A percentile compares a stretch with the other conserved stretches of the same genome.
Evolutionary conservation across 495 filamentous ascomycete genomes (phyloP).

Genomic region (Podospora fimiseda): DNA sequence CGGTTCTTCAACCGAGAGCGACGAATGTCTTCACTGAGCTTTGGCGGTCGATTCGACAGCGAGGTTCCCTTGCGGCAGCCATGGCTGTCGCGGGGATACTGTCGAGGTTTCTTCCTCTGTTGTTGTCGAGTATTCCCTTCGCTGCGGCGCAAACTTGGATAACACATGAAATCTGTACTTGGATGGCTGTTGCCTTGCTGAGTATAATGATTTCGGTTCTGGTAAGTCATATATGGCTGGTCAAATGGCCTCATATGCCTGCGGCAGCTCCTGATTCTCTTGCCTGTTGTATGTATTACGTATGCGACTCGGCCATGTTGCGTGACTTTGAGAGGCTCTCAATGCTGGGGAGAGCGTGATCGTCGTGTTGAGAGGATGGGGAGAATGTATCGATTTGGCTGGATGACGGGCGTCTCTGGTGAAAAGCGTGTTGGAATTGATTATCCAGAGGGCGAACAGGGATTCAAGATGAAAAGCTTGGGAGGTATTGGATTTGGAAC

Average conservation of each 20-base stretch:
- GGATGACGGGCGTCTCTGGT: conserved; percentile 11
- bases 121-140: conserved; percentile 35
- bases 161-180: conserved; percentile 27
- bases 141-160: conserved; percentile 28
- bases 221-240: conserved; percentile 20
- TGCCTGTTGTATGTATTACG: conserved; percentile 28
- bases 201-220: conserved; percentile 31
- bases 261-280: conserved; percentile 24
- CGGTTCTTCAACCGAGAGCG: conserved; percentile 29
- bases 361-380: conserved; percentile 5
- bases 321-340: conserved; percentile 24
- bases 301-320: conserved; percentile 26
- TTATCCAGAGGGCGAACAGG: background rate
- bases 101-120: conserved; percentile 33
- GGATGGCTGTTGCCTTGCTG: conserved; percentile 30
- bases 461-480: background rate
- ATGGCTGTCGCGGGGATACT: conserved; percentile 31
- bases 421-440: conserved; percentile 7
- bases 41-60: conserved; percentile 24
- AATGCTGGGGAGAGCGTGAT: conserved; percentile 13
- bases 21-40: conserved; percentile 34
- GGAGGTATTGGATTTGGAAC: background rate
- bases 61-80: conserved; percentile 2
- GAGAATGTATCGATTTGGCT: conserved; percentile 8
- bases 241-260: conserved; percentile 27